Conservation (phyloP, 805 yeast species). For the Kuraishia cidri region DNA sequence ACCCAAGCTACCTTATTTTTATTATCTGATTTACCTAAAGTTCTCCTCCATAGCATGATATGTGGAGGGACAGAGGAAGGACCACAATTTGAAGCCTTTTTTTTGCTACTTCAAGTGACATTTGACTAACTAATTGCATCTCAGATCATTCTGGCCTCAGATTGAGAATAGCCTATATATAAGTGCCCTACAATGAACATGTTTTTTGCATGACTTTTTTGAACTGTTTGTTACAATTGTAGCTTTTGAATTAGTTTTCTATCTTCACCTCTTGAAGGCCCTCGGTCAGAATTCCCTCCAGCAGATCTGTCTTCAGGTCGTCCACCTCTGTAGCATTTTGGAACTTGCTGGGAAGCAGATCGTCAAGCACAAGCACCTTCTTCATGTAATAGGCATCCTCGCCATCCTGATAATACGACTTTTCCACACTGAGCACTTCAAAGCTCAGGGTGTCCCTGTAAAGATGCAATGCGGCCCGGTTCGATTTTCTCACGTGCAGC, state of each 20-base stretch:
- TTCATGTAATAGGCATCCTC: constrained; percentile 98
- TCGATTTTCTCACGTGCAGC: constrained; percentile 88
- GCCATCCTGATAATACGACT: constrained; percentile 90
- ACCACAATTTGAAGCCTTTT: too few species aligned
- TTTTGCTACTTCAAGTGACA: too few species aligned
- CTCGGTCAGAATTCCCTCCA: constrained; percentile 16
- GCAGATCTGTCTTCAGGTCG: constrained; percentile 41
- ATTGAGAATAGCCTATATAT: too few species aligned
- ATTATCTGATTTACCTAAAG: constrained; percentile 54
- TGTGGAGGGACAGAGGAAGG: too few species aligned
- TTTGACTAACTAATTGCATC: too few species aligned
- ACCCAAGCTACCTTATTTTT: constrained; percentile 90
- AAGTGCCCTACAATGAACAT: too few species aligned
- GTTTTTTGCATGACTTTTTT: too few species aligned
- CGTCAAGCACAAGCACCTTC: constrained; percentile 52
- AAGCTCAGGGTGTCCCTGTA: constrained; percentile 81
- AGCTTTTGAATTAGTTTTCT: too few species aligned
- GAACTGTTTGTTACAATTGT: too few species aligned
- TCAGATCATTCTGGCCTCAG: too few species aligned
- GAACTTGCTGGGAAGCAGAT: constrained; percentile 38
- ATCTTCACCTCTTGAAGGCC: too few species aligned
- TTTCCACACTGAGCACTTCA: constrained; percentile 75
- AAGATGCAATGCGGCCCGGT: constrained; percentile 88
- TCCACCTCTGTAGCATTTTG: constrained; percentile 43
- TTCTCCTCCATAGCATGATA: too few species aligned